These are phyloP conservation scores for Macadamia tetraphylla DNA, from an alignment of 164 flowering plant genomes.

Conservation along the genomic window DNA sequence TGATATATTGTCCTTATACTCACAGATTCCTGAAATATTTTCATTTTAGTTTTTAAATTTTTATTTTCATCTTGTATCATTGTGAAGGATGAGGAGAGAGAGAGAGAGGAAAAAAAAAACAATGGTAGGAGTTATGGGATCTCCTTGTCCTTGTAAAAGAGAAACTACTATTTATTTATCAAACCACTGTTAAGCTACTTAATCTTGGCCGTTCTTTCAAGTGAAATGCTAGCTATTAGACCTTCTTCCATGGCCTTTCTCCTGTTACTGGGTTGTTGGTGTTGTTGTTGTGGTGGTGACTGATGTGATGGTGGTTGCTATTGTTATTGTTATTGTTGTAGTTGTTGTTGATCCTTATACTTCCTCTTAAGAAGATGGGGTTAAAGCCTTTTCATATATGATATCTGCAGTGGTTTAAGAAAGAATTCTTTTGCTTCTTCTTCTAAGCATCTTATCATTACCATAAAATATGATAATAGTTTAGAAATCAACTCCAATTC, in stretches of 20 bases:
- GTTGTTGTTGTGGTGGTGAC: too few relatives aligned
- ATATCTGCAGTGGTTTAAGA: conserved; percentile 52
- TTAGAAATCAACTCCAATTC: background rate
- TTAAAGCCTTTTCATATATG: conserved; percentile 51
- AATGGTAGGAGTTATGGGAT: background rate
- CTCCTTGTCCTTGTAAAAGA: background rate
- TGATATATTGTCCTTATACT: too few relatives aligned
- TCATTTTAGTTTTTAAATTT: too few relatives aligned
- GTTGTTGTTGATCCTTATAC: conserved; percentile 20
- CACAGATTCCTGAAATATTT: too few relatives aligned
- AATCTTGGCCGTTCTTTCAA: conserved; percentile 44
- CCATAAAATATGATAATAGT: background rate
- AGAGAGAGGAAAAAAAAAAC: conserved; percentile 3
- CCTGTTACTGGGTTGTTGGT: conserved; percentile 25
- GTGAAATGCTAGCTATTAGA: too few relatives aligned
- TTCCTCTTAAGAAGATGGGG: conserved; percentile 42
- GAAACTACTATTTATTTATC: conserved; percentile 7
- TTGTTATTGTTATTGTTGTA: too few relatives aligned
- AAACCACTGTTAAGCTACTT: conserved; percentile 37
- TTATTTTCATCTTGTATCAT: too few relatives aligned
- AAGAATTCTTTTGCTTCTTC: conserved; percentile 72
- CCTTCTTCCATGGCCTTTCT: conserved; percentile 37
- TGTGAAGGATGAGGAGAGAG: too few relatives aligned
- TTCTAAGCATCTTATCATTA: conserved; percentile 44
- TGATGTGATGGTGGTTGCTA: too few relatives aligned